A percentile compares a stretch with the other conserved stretches of the same genome.
phyloP scores from a whole-genome alignment of 78 protist species.

The slime mould (Dictyostelium discoideum) region DNA sequence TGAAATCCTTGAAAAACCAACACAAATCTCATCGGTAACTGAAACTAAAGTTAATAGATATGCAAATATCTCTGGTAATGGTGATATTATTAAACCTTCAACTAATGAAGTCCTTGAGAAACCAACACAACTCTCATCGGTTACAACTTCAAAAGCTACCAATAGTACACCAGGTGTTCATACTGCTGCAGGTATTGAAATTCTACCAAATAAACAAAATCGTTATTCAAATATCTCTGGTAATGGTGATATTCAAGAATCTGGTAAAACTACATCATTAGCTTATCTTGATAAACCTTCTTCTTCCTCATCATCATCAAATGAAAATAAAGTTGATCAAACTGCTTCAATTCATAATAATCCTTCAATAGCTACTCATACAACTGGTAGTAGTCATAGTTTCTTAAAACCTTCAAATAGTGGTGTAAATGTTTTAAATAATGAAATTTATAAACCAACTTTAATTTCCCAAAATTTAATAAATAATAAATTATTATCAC shows the following conservation, averaged over 20 bases:
- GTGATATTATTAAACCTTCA: neutral
- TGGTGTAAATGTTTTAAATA: neutral
- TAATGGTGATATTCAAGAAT: neutral
- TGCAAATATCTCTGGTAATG: neutral
- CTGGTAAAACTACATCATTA: neutral
- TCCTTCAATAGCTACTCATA: neutral
- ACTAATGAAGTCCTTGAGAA: neutral
- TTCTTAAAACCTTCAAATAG: neutral
- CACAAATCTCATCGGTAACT: neutral
- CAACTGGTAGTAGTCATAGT: neutral
- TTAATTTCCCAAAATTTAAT: neutral
- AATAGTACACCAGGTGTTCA: neutral
- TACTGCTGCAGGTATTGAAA: neutral
- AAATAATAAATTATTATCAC: neutral
- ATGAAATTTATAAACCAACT: slow-evolving; percentile 11
- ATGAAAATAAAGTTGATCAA: neutral
- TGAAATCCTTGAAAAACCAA: neutral
- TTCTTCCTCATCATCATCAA: neutral
- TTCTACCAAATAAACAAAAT: neutral
- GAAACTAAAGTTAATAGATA: neutral
- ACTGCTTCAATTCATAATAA: neutral
- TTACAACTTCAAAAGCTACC: neutral
- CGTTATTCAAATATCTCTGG: neutral
- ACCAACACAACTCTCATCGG: neutral
- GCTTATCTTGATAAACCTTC: neutral